Conservation (phyloP, 1,284 basidiomycete genomes). For the Schizophyllum commune region DNA sequence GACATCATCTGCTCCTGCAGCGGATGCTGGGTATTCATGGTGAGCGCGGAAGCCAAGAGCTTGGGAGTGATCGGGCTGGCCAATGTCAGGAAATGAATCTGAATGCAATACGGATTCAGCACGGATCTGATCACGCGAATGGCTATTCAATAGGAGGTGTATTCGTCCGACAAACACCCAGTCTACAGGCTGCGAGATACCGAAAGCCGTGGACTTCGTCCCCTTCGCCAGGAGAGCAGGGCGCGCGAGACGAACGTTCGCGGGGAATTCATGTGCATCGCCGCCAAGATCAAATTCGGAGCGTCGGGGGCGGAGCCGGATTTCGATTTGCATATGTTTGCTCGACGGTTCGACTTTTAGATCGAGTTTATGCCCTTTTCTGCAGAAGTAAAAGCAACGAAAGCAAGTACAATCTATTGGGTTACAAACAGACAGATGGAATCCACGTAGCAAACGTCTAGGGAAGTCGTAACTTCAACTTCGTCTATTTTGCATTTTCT, state of each 20-base stretch:
- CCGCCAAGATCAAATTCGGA: background rate
- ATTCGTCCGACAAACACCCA: background rate
- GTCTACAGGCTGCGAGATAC: background rate
- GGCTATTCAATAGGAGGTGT: background rate
- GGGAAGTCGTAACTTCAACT: background rate
- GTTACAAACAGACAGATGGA: too few relatives aligned
- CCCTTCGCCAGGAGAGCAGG: too few relatives aligned
- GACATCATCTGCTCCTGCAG: background rate
- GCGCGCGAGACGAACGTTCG: background rate
- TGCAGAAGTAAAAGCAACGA: too few relatives aligned
- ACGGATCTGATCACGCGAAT: too few relatives aligned
- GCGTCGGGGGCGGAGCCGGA: background rate
- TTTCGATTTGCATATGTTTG: background rate
- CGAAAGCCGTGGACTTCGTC: too few relatives aligned
- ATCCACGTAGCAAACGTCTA: background rate
- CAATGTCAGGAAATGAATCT: too few relatives aligned
- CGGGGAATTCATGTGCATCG: background rate
- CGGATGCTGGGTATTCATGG: background rate
- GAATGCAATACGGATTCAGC: too few relatives aligned
- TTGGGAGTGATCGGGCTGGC: too few relatives aligned
- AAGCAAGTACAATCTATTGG: too few relatives aligned
- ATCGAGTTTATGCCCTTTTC: background rate
- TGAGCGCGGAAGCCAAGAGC: too few relatives aligned
- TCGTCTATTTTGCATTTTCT: background rate
- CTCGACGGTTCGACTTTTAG: background rate